phyloP scores from a whole-genome alignment of 495 filamentous ascomycete genomes.

The Podospora pseudocomata region DNA sequence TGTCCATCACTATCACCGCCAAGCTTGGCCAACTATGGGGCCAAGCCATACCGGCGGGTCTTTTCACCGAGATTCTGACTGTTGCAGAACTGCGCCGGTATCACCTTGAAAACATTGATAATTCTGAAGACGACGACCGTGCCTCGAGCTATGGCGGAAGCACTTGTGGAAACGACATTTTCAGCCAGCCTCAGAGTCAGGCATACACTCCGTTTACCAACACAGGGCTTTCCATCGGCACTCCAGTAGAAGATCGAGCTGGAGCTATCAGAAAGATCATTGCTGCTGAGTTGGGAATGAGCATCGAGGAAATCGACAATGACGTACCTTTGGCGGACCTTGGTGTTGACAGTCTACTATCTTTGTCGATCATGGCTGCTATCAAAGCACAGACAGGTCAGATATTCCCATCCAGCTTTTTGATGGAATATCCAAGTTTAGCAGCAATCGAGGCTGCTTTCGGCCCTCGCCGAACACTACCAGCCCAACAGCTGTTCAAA shows the following conservation, averaged over 20 bases:
- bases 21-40: conserved; percentile 41
- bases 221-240: neutral
- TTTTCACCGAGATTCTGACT: conserved; percentile 44
- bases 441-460: conserved; percentile 23
- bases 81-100: conserved; percentile 34
- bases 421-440: conserved; percentile 29
- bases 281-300: conserved; percentile 54
- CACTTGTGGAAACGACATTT: neutral
- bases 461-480: conserved; percentile 12
- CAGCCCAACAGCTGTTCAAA: conserved; percentile 28
- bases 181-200: neutral
- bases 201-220: conserved; percentile 9
- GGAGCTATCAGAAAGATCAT: conserved; percentile 30
- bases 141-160: neutral
- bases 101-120: neutral
- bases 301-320: conserved; percentile 45
- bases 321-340: conserved; percentile 37
- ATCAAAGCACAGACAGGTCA: conserved; percentile 44
- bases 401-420: conserved; percentile 30
- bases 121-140: neutral
- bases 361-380: conserved; percentile 35
- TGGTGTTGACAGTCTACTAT: conserved; percentile 48
- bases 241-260: neutral
- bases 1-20: conserved; percentile 42
- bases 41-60: conserved; percentile 31